A percentile compares a stretch with the other conserved stretches of the same genome.
Evolutionary conservation across 2,329 filamentous ascomycete genomes (phyloP).

Genomic region (Laburnicola sp.): DNA sequence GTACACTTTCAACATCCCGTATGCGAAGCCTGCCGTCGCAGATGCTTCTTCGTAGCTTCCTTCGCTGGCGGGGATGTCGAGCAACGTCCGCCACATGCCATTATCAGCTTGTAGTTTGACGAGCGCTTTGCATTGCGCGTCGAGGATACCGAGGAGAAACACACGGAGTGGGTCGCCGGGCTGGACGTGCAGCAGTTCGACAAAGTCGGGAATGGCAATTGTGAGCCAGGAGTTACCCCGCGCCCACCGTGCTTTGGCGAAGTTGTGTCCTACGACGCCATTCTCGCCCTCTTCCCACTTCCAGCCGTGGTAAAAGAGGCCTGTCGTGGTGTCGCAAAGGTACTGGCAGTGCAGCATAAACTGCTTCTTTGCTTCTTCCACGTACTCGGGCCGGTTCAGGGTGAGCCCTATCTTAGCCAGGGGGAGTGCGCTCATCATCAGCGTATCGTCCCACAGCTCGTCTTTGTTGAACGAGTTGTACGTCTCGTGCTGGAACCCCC

Average conservation of each 20-base stretch:
- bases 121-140: conserved; percentile 70
- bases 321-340: conserved; percentile 70
- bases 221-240: conserved; percentile 75
- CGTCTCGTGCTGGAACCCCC: conserved; percentile 77
- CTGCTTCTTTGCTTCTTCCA: conserved; percentile 76
- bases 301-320: conserved; percentile 83
- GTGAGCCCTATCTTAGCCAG: conserved; percentile 77
- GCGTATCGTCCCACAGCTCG: conserved; percentile 81
- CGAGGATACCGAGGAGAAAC: conserved; percentile 65
- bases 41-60: conserved; percentile 77
- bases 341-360: conserved; percentile 79
- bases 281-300: conserved; percentile 65
- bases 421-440: conserved; percentile 86
- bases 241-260: conserved; percentile 60
- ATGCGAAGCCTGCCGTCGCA: conserved; percentile 79
- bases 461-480: conserved; percentile 71
- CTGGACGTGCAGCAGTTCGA: conserved; percentile 69
- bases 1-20: conserved; percentile 73
- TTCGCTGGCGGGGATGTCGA: conserved; percentile 66
- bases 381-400: conserved; percentile 69
- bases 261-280: conserved; percentile 60
- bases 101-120: conserved; percentile 60
- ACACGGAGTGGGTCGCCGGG: conserved; percentile 62
- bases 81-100: conserved; percentile 74
- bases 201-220: conserved; percentile 80